Conservation (phyloP, 345 rosid species). For the Erodium maritimum region DNA sequence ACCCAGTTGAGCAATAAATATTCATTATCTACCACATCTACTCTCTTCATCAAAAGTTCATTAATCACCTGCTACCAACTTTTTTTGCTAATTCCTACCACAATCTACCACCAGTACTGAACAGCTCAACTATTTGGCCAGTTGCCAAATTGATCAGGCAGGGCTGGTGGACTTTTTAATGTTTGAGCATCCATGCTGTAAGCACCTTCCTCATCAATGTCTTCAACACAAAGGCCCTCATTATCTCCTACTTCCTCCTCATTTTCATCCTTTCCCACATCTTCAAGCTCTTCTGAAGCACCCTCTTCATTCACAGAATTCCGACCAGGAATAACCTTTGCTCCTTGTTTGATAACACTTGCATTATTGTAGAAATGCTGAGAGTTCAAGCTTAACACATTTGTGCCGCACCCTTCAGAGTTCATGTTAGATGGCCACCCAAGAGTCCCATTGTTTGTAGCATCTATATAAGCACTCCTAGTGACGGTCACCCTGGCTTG, state of each 20-base stretch:
- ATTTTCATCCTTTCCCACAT: slow-evolving; percentile 16
- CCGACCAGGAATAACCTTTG: slow-evolving; percentile 20
- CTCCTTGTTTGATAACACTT: slow-evolving; percentile 10
- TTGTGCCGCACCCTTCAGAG: slow-evolving; percentile 15
- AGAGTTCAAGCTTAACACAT: slow-evolving; percentile 7
- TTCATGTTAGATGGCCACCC: slow-evolving; percentile 11
- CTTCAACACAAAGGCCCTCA: slow-evolving; percentile 21
- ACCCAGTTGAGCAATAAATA: slow-evolving; percentile 17
- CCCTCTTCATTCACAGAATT: slow-evolving; percentile 15
- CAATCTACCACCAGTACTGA: no score
- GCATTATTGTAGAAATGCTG: slow-evolving; percentile 15
- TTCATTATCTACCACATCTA: not conserved
- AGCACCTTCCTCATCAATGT: slow-evolving; percentile 5
- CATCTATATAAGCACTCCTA: slow-evolving; percentile 6
- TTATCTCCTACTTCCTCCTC: slow-evolving; percentile 23
- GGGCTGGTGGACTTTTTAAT: not conserved
- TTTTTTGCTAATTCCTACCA: no score
- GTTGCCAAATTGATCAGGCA: slow-evolving; percentile 7
- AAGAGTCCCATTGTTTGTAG: slow-evolving; percentile 2
- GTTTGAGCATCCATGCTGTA: slow-evolving; percentile 9
- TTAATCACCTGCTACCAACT: slow-evolving; percentile 6
- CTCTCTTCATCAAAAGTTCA: not conserved
- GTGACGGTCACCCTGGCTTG: slow-evolving; percentile 8
- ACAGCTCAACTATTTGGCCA: slow-evolving; percentile 6
- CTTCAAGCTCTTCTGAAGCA: slow-evolving; percentile 18